Base-by-base conservation (phyloP, 2,329 filamentous ascomycete species). In the Sarocladium strictum region DNA sequence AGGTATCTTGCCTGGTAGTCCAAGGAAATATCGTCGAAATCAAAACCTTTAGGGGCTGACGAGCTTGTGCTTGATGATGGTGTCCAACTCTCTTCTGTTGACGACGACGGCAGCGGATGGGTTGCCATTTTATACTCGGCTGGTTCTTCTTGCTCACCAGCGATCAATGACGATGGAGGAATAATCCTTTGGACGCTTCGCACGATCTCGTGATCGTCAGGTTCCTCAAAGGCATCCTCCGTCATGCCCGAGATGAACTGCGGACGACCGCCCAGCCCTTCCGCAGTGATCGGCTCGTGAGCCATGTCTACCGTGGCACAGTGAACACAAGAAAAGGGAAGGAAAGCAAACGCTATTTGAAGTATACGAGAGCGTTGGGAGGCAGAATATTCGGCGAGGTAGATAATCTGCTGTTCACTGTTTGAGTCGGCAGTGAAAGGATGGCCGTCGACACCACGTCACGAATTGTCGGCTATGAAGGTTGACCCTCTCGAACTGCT, bases 1-100 rank as follows among this genome's bases (percentile, higher is more conserved):
- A 51, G 29, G 23, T 51, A 51, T 35, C 47, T 17, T 17, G 21
- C 17, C 24, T 51, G 47, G 15, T 51, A 51, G 17, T 51, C 27
- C 5, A 23, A 7, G 17, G 47, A 35, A 4, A 51, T 19, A 3
- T 3, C 23, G 10, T 51, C 47, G 27, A 23, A 14, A 6, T 33
- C 23, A 10, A 15, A 14, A 21, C 3, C 23, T 10, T 5, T 14
- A 33, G 27, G 29, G 21, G 7, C 27, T 23, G 29, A 21, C 27
- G 26, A 35, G 26, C 2, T 21, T 3, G 27, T 33, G 27, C 47
- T 35, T 32, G 47, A 19, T 11, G 47, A 35, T 4, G 47, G 35
- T 35, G 47, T 11, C 27, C n/a, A 51, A n/a, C 47, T 51, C 27
- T 32, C 47, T 51, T 12, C 35, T 35, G 21, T 51, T 23, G 17